Conservation (phyloP, 164 flowering plant species). For the Dillenia turbinata region DNA sequence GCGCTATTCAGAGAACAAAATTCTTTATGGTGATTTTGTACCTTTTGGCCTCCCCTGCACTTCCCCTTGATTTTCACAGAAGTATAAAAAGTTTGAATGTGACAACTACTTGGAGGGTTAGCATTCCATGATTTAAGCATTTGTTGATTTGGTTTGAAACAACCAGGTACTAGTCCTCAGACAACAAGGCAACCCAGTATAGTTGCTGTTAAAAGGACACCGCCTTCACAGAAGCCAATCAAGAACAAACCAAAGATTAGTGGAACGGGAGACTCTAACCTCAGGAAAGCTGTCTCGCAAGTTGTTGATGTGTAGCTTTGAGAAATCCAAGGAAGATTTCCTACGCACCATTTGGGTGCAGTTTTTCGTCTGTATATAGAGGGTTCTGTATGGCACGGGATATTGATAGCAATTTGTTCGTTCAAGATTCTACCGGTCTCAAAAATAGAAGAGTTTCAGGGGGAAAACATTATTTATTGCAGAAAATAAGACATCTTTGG, state of each 20-base stretch:
- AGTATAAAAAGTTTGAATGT: neutral
- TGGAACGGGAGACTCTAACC: conserved; percentile 21
- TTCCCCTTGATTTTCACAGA: neutral
- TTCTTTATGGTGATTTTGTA: too few species aligned
- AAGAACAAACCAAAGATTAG: conserved; percentile 32
- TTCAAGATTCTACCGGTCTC: too few species aligned
- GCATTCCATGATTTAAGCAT: too few species aligned
- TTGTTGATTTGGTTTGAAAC: conserved; percentile 9
- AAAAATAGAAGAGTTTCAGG: too few species aligned
- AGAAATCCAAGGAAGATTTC: conserved; percentile 5
- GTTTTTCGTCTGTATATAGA: conserved; percentile 19
- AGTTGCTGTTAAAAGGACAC: conserved; percentile 26
- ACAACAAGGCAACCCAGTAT: conserved; percentile 20
- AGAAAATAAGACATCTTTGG: too few species aligned
- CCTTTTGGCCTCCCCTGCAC: too few species aligned
- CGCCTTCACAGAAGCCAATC: conserved; percentile 23
- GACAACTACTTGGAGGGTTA: too few species aligned
- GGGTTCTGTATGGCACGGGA: conserved; percentile 1
- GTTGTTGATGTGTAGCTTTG: conserved; percentile 15
- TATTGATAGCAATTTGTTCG: too few species aligned
- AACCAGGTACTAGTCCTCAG: conserved; percentile 30
- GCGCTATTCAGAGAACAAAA: too few species aligned
- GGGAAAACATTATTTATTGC: too few species aligned
- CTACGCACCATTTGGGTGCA: neutral
- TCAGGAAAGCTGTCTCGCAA: conserved; percentile 18